These are phyloP conservation scores for Schizosaccharomyces japonicus DNA, from an alignment of 805 yeast species.

Conservation along the genomic window DNA sequence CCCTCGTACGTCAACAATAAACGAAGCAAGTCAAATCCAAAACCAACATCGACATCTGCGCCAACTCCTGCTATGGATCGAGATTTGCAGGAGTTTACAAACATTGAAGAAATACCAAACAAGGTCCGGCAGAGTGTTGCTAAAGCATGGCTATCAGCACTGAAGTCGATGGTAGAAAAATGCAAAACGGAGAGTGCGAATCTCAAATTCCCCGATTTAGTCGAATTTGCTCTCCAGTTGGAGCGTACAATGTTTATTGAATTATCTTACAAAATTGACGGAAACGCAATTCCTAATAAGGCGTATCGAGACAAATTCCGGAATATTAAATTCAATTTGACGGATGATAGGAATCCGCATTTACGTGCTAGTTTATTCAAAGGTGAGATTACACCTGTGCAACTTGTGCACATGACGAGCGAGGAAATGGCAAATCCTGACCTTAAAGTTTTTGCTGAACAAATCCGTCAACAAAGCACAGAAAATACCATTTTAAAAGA, in stretches of 20 bases:
- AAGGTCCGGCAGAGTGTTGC: background rate
- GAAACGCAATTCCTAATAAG: background rate
- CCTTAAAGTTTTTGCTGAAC: slow-evolving; percentile 41
- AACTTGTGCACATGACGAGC: slow-evolving; percentile 39
- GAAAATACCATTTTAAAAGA: slow-evolving; percentile 33
- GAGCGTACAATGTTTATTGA: background rate
- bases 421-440: slow-evolving; percentile 65
- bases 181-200: background rate
- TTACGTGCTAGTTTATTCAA: slow-evolving; percentile 35
- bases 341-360: slow-evolving; percentile 30
- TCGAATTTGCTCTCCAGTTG: background rate
- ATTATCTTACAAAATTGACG: background rate
- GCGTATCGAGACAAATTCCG: slow-evolving; percentile 44
- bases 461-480: slow-evolving; percentile 44
- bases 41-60: background rate
- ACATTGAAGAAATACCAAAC: background rate
- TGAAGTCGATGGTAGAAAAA: background rate
- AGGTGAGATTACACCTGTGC: slow-evolving; percentile 28
- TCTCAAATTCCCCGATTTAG: background rate
- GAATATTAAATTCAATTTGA: slow-evolving; percentile 35
- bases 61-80: background rate
- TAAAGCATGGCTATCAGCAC: background rate
- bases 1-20: too few relatives aligned
- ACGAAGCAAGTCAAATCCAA: background rate
- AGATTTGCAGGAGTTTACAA: background rate